Evolutionary conservation across 2,329 filamentous ascomycete species (phyloP).

Genomic region (Alternaria incomplexa): DNA sequence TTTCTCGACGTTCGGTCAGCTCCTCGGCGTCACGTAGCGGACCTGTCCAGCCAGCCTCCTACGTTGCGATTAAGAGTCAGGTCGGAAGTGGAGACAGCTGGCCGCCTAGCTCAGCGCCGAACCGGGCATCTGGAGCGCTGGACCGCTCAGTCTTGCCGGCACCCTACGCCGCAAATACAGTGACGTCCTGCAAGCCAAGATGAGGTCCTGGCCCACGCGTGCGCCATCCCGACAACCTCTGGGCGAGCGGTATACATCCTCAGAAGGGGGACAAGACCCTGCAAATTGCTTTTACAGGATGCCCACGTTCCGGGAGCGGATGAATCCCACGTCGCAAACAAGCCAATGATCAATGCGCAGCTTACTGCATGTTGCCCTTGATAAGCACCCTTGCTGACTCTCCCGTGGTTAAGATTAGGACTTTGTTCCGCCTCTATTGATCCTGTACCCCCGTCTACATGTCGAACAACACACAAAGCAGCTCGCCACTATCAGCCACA

Average conservation of each 20-base stretch:
- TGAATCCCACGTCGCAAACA: neutral
- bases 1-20: neutral
- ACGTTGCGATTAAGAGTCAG: neutral
- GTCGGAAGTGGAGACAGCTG: neutral
- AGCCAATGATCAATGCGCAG: neutral
- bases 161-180: neutral
- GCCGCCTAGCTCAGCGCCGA: neutral
- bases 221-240: neutral
- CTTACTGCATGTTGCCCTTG: neutral
- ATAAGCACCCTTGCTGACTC: conserved; percentile 9
- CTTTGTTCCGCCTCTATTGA: neutral
- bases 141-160: neutral
- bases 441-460: neutral
- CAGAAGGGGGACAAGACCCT: neutral
- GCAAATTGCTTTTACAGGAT: neutral
- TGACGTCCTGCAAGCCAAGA: conserved; percentile 2
- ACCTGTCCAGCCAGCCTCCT: conserved; percentile 1
- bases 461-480: conserved; percentile 9
- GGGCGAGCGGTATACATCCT: neutral
- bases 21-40: conserved; percentile 9
- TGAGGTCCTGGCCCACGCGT: neutral
- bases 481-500: conserved; percentile 14
- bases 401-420: conserved; percentile 10
- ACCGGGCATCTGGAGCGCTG: conserved; percentile 2
- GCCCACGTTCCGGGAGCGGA: neutral